phyloP scores from a whole-genome alignment of 768 basidiomycete species.

The Russula brevipes region DNA sequence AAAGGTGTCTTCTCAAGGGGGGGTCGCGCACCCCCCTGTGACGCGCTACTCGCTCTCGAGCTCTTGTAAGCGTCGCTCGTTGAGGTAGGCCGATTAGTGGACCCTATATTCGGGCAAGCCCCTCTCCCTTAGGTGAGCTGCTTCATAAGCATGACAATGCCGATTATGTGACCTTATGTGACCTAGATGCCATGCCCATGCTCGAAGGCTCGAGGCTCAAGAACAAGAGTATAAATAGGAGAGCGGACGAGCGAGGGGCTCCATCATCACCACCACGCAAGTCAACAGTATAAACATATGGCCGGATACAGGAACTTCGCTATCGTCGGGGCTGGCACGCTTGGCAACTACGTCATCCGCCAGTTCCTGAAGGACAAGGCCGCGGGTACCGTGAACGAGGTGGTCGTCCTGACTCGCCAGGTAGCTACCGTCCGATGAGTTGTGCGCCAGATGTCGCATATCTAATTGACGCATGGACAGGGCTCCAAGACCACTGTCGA shows the following conservation, averaged over 20 bases:
- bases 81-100: no score
- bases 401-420: constrained; percentile 20
- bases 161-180: neutral
- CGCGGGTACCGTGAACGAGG: constrained; percentile 12
- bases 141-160: neutral
- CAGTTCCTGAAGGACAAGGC: constrained; percentile 14
- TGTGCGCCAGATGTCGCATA: neutral
- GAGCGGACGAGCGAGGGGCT: no score
- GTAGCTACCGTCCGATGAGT: neutral
- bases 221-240: no score
- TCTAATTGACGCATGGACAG: neutral
- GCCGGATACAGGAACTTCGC: constrained; percentile 22
- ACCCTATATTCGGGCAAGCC: neutral
- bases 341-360: constrained; percentile 20
- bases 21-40: no score
- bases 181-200: neutral
- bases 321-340: constrained; percentile 19
- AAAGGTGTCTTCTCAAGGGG: no score
- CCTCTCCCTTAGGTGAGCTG: neutral
- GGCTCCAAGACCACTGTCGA: constrained; percentile 7
- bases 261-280: no score
- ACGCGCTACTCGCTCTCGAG: no score
- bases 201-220: no score
- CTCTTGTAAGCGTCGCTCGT: no score
- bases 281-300: neutral